phyloP scores from a whole-genome alignment of 2,329 filamentous ascomycete species.

The Phyllosticta capitalensis region DNA sequence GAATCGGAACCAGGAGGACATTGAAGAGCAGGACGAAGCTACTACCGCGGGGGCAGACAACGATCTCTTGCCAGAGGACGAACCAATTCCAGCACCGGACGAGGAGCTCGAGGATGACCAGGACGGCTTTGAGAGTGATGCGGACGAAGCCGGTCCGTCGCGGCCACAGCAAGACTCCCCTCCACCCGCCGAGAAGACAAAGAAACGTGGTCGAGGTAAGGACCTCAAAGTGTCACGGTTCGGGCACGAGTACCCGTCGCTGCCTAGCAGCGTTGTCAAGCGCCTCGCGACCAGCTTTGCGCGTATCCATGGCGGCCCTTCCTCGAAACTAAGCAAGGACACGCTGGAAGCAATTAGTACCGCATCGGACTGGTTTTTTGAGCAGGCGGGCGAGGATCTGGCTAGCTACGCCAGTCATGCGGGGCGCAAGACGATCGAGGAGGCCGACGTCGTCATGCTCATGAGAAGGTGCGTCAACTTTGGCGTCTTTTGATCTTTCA shows the following conservation, averaged over 20 bases:
- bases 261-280: conserved; percentile 67
- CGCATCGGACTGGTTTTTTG: conserved; percentile 86
- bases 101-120: conserved; percentile 11
- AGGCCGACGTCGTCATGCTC: conserved; percentile 70
- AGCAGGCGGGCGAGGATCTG: conserved; percentile 74
- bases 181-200: not conserved
- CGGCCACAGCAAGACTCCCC: conserved; percentile 2
- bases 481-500: conserved; percentile 16
- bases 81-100: conserved; percentile 6
- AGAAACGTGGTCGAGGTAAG: conserved; percentile 29
- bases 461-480: conserved; percentile 63
- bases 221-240: conserved; percentile 56
- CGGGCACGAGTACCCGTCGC: conserved; percentile 64
- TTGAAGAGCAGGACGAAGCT: conserved; percentile 16
- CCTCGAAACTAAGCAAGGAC: conserved; percentile 62
- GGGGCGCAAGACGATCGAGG: conserved; percentile 74
- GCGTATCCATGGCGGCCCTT: conserved; percentile 54
- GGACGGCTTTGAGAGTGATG: conserved; percentile 15
- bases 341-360: conserved; percentile 66
- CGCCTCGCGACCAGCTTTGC: conserved; percentile 60
- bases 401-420: conserved; percentile 73
- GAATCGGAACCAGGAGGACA: conserved; percentile 8
- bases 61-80: conserved; percentile 23
- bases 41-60: conserved; percentile 21
- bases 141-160: not conserved